Conservation (phyloP, 2,329 filamentous ascomycete genomes). For the Aureobasidium vineae region DNA sequence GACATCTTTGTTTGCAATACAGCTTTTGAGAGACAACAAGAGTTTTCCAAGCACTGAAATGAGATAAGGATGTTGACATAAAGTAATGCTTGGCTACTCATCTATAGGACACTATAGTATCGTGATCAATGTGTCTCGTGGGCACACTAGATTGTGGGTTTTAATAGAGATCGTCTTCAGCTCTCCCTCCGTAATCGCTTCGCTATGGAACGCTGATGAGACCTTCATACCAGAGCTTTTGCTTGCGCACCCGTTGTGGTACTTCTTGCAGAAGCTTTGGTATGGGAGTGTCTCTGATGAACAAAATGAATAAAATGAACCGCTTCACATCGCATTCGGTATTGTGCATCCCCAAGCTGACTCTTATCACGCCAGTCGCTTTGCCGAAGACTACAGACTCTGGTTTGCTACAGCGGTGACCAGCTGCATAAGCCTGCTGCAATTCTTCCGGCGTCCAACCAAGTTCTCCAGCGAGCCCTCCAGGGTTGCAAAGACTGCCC, state of each 20-base stretch:
- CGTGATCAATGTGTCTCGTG: not conserved
- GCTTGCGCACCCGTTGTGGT: conserved; percentile 9
- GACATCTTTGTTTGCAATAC: conserved; percentile 6
- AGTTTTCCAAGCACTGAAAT: conserved; percentile 5
- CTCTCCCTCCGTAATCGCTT: conserved; percentile 8
- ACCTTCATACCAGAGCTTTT: conserved; percentile 11
- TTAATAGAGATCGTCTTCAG: conserved; percentile 9
- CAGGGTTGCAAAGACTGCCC: conserved; percentile 57
- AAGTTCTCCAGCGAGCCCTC: conserved; percentile 49
- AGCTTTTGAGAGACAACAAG: conserved; percentile 2
- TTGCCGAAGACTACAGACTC: conserved; percentile 55
- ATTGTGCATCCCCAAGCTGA: conserved; percentile 51
- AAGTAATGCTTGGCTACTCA: conserved; percentile 5
- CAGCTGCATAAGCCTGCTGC: conserved; percentile 54
- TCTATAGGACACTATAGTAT: conserved; percentile 6
- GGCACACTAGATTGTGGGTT: conserved; percentile 4
- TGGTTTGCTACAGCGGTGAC: conserved; percentile 58
- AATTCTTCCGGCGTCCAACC: conserved; percentile 57
- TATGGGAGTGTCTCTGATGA: too few relatives aligned
- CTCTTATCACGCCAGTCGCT: conserved; percentile 60
- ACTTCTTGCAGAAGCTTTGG: not conserved
- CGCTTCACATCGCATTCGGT: too few relatives aligned
- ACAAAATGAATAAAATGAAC: too few relatives aligned
- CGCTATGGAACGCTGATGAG: conserved; percentile 8
- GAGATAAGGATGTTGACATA: conserved; percentile 7